phyloP scores from a whole-genome alignment of 306 rosid species.

The Nissolia schottii region DNA sequence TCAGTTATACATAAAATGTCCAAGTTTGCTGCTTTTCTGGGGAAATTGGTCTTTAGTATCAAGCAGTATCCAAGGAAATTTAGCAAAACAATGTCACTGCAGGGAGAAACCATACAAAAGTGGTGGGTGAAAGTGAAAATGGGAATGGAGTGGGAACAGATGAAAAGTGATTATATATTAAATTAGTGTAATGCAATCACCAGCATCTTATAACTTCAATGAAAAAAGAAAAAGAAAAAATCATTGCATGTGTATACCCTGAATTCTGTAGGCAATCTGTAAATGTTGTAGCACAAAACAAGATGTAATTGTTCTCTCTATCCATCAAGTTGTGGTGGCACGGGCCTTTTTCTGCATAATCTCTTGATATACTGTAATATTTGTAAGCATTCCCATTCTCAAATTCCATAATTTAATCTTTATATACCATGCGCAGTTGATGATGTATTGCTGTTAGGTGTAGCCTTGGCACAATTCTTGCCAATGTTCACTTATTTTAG shows the following conservation, averaged over 20 bases:
- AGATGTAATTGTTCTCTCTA: background rate
- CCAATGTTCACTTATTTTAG: too few species aligned
- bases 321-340: background rate
- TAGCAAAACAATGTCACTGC: background rate
- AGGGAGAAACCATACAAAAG: background rate
- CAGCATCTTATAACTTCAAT: background rate
- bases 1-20: background rate
- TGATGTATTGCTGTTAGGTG: background rate
- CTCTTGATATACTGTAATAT: background rate
- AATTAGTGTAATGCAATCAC: background rate
- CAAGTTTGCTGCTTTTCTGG: background rate
- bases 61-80: conserved; percentile 1
- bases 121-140: conserved; percentile 4
- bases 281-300: background rate
- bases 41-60: background rate
- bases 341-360: background rate
- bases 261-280: background rate
- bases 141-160: background rate
- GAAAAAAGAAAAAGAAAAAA: background rate
- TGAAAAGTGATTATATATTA: background rate
- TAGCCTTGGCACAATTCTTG: too few species aligned
- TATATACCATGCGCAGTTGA: background rate
- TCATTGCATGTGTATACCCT: background rate
- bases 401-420: background rate
- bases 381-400: background rate